Evolutionary conservation across 2,329 filamentous ascomycete species (phyloP), one percentile per base, ranked within the genome.

Genomic region (Juglanconis oblonga): DNA sequence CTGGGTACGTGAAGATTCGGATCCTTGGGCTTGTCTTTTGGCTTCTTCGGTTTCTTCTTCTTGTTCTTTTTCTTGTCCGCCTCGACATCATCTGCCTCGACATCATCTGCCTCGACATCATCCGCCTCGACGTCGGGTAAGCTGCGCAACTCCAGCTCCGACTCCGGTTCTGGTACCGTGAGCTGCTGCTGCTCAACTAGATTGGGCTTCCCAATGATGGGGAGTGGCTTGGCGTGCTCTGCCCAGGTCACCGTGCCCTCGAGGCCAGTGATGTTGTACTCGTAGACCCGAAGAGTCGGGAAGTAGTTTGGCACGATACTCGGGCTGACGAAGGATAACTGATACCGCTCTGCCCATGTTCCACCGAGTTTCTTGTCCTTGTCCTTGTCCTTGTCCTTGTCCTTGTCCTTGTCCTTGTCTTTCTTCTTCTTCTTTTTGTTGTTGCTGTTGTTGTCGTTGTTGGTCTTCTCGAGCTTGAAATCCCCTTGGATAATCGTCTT

Each of bases 241-340:
- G 68, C 64, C 82, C 83, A 86, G 1, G 79, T 73, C 1, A 76
- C 69, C 0, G 72, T 67, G 55, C 85, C 69, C 64, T 92, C 89
- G 3, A 97, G 72, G 0, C 92, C 91, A 0, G 81, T 90, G 57
- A 91, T 91, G 71, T 99, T 98, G 79, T 98, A 99, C 69, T 97
- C 91, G 65, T 94, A 80, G n/a, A 99, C 83, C n/a, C 93, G 86
- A 36, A 97, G 75, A 0, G 90, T 92, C 0, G 94, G 95, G 65
- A 93, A 95, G 73, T 92, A 96, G 70, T 95, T 97, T 6, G 94
- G 95, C 8, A 98, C 91, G 42, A 99, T 79, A 70, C 93, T 98
- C 0, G 94, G 91, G 51, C 88, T 85, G 58, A 98, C 88, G 32
- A 95, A 78, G 0, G 90, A 88, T 5, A 96, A 74, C 56, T 92